phyloP scores from a whole-genome alignment of 108 stramenopile species.

The Fragilariopsis cylindrus region DNA sequence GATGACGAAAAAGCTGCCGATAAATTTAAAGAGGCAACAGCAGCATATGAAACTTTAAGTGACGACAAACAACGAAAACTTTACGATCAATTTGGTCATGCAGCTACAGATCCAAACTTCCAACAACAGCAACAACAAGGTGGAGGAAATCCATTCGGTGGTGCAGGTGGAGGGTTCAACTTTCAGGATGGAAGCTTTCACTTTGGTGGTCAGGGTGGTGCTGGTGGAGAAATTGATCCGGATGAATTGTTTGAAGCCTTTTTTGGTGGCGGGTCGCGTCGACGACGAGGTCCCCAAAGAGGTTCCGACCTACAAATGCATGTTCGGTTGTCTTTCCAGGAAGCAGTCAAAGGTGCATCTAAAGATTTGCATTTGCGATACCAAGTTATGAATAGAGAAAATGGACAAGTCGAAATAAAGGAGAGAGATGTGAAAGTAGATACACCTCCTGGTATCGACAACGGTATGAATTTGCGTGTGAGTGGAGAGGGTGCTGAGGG shows the following conservation, averaged over 20 bases:
- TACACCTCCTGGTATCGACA: slow-evolving; percentile 93
- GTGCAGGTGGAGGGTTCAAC: slow-evolving; percentile 57
- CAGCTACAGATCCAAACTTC: slow-evolving; percentile 87
- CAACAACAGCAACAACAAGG: slow-evolving; percentile 49
- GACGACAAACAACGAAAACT: slow-evolving; percentile 83
- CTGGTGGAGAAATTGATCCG: slow-evolving; percentile 72
- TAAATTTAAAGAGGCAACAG: slow-evolving; percentile 90
- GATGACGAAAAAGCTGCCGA: slow-evolving; percentile 66
- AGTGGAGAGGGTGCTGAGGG: slow-evolving; percentile 92
- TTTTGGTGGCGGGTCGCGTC: slow-evolving; percentile 66
- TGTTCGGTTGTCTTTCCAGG: slow-evolving; percentile 82
- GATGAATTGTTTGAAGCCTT: slow-evolving; percentile 91
- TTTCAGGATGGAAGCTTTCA: slow-evolving; percentile 81
- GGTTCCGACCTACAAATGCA: slow-evolving; percentile 90
- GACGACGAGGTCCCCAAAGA: slow-evolving; percentile 72
- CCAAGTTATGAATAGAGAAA: slow-evolving; percentile 65
- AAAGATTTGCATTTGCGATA: slow-evolving; percentile 82
- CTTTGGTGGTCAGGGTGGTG: slow-evolving; percentile 46
- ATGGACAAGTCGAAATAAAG: slow-evolving; percentile 67
- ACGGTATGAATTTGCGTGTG: slow-evolving; percentile 90
- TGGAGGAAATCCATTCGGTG: slow-evolving; percentile 68
- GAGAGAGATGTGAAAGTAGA: slow-evolving; percentile 84
- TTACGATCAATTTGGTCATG: slow-evolving; percentile 93
- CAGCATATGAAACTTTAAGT: slow-evolving; percentile 96
- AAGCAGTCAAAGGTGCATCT: slow-evolving; percentile 85